A percentile compares a stretch with the other conserved stretches of the same genome.
Evolutionary conservation across 108 stramenopile species (phyloP).

Genomic region (Pelagomonas calceolata): DNA sequence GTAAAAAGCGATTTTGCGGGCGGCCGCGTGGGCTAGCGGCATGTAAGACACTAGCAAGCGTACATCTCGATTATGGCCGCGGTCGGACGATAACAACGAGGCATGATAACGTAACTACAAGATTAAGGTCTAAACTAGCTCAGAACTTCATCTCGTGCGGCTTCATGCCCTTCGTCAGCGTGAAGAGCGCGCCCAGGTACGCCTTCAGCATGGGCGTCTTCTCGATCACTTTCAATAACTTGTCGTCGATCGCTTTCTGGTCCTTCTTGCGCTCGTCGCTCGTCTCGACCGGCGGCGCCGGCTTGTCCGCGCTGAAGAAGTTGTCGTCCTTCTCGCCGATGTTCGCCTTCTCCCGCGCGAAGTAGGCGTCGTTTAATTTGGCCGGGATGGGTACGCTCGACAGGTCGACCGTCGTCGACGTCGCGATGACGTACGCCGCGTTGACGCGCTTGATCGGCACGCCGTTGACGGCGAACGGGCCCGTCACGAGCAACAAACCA

Average conservation of each 20-base stretch:
- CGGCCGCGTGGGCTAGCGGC: too few relatives aligned
- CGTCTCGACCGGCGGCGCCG: conserved; percentile 63
- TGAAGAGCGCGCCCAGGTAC: conserved; percentile 87
- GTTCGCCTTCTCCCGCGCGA: conserved; percentile 40
- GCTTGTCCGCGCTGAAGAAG: conserved; percentile 74
- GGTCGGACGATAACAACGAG: too few relatives aligned
- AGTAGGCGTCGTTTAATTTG: conserved; percentile 76
- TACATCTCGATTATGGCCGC: too few relatives aligned
- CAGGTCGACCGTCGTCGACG: conserved; percentile 88
- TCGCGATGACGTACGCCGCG: conserved; percentile 97
- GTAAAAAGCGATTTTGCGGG: too few relatives aligned
- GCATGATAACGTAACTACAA: too few relatives aligned
- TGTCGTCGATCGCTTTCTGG: conserved; percentile 85
- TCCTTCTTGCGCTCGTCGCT: conserved; percentile 82
- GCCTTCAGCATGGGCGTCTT: conserved; percentile 69
- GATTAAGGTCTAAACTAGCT: too few relatives aligned
- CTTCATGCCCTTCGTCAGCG: conserved; percentile 72
- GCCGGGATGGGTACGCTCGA: conserved; percentile 66
- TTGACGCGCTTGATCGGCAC: conserved; percentile 96
- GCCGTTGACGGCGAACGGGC: conserved; percentile 97
- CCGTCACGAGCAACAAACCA: conserved; percentile 90
- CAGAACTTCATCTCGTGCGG: conserved; percentile 97
- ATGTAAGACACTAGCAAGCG: too few relatives aligned
- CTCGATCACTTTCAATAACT: conserved; percentile 59
- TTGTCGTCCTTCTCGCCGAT: conserved; percentile 49